A percentile compares a stretch with the other conserved stretches of the same genome.
phyloP scores from a whole-genome alignment of 2,329 filamentous ascomycete species.

The Cyanodermella asteris region DNA sequence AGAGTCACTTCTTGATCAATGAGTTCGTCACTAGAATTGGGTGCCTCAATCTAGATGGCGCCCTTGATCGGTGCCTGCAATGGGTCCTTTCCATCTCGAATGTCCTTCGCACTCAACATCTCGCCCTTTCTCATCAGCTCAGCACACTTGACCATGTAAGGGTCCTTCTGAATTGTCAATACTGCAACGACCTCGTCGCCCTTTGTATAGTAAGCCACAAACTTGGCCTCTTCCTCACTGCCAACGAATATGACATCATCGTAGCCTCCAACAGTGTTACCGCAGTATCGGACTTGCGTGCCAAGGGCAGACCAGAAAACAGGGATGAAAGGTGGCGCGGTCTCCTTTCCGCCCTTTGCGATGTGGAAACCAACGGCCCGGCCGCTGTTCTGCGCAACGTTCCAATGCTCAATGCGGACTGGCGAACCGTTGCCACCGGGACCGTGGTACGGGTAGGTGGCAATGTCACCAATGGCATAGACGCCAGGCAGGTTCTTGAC shows the following conservation, averaged over 20 bases:
- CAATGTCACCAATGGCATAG: constrained; percentile 87
- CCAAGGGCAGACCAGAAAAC: constrained; percentile 94
- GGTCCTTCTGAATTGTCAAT: constrained; percentile 77
- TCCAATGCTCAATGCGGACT: constrained; percentile 91
- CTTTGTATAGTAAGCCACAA: constrained; percentile 72
- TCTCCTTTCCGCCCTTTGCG: constrained; percentile 32
- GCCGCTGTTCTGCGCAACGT: constrained; percentile 86
- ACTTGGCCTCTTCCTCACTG: constrained; percentile 54
- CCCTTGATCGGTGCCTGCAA: background rate
- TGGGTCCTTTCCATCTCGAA: constrained; percentile 35
- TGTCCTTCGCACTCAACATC: constrained; percentile 64
- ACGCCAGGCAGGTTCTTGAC: constrained; percentile 60
- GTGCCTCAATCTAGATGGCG: background rate
- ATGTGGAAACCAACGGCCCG: constrained; percentile 62
- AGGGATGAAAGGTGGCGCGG: constrained; percentile 54
- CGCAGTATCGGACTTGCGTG: constrained; percentile 77
- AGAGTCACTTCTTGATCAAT: too few species aligned
- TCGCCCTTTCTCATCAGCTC: constrained; percentile 65
- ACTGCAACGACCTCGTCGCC: constrained; percentile 76
- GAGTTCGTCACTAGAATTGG: constrained; percentile 3
- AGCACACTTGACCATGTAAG: constrained; percentile 58
- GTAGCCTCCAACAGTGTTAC: constrained; percentile 61
- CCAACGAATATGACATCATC: constrained; percentile 71
- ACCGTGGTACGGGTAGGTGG: constrained; percentile 81
- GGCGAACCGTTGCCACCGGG: constrained; percentile 55